These are phyloP conservation scores for Candida piceae DNA, from an alignment of 805 yeast genomes.

Conservation along the genomic window DNA sequence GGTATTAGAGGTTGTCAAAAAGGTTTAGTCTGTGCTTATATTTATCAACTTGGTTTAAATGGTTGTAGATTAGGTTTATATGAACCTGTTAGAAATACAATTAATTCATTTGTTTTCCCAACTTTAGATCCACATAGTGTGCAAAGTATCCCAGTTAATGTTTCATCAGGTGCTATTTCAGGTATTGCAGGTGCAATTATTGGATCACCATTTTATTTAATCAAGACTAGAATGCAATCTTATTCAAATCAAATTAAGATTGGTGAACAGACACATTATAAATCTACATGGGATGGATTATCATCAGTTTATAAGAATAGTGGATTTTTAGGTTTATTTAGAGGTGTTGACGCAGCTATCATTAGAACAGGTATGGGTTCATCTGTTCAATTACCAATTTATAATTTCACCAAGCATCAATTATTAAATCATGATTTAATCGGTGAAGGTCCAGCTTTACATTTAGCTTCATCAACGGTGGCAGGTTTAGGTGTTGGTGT, in stretches of 20 bases:
- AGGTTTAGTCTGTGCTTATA: constrained; percentile 83
- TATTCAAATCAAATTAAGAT: constrained; percentile 61
- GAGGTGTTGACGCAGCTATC: constrained; percentile 94
- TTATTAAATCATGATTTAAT: constrained; percentile 49
- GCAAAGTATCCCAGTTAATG: constrained; percentile 56
- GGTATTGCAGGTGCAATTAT: constrained; percentile 86
- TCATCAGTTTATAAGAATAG: constrained; percentile 54
- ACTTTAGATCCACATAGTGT: constrained; percentile 41
- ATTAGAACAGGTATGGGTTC: constrained; percentile 95
- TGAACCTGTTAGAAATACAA: constrained; percentile 69
- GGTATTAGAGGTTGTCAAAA: constrained; percentile 86
- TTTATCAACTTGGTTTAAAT: constrained; percentile 85
- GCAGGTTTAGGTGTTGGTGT: constrained; percentile 92
- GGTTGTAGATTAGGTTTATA: constrained; percentile 94
- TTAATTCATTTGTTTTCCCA: constrained; percentile 55
- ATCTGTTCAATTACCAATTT: constrained; percentile 88
- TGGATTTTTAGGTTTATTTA: constrained; percentile 73
- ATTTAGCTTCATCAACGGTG: constrained; percentile 64
- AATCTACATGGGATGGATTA: constrained; percentile 63
- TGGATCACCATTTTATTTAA: constrained; percentile 88
- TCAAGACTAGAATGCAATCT: constrained; percentile 96
- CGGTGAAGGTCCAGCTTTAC: constrained; percentile 62
- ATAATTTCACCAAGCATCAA: constrained; percentile 67
- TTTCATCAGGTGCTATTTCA: constrained; percentile 72
- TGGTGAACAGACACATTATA: constrained; percentile 92